Evolutionary conservation across 2,329 filamentous ascomycete species (phyloP), one percentile per base, ranked within the genome.

Genomic region (Colletotrichum neosansevieriae): DNA sequence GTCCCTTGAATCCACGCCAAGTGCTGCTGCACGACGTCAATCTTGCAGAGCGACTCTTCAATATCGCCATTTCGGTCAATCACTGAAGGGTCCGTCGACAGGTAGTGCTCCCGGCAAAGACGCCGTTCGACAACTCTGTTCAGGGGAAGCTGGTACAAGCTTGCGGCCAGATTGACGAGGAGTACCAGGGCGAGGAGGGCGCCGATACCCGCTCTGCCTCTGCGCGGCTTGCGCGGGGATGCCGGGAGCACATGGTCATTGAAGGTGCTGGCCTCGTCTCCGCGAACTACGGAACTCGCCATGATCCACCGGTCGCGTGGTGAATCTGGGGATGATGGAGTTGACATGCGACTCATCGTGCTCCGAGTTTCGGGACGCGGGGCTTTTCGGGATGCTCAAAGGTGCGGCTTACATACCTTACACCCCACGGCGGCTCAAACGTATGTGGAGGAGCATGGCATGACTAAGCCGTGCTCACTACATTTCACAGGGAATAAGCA

Each of bases 11-110:
- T 78, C 78, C 83, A 82, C 3, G 86, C 87, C 9, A 89, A 76
- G 15, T 77, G 76, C 62, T 82, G 77, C 73, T 88, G 86, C 5
- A 89, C 79, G 12, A 73, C 74, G 64, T 87, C 81, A 10, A 85
- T 73, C 72, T 89, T 89, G 75, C 87, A 89, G 3, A 86, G 73
- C 65, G 79, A 75, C 74, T 89, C 87, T 1, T 82, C 79, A 2
- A 89, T 75, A 21, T 75, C 75, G 4, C 82, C 83, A 58, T 79
- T 78, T 0, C 17, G 12, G 5, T 63, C 67, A 15, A 69, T 54
- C 2, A 68, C 63, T 3, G 67, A 75, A 50, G 82, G 82, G 10
- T 86, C 80, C 3, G 79, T 74, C 7, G 61, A 70, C 13, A 67
- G 67, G 72, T 88, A 89, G 73, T 86, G 82, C 19, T 85, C 82